Evolutionary conservation across 768 basidiomycete species (phyloP), one percentile per base, ranked within the genome.

Genomic region (Scleroderma bovista): DNA sequence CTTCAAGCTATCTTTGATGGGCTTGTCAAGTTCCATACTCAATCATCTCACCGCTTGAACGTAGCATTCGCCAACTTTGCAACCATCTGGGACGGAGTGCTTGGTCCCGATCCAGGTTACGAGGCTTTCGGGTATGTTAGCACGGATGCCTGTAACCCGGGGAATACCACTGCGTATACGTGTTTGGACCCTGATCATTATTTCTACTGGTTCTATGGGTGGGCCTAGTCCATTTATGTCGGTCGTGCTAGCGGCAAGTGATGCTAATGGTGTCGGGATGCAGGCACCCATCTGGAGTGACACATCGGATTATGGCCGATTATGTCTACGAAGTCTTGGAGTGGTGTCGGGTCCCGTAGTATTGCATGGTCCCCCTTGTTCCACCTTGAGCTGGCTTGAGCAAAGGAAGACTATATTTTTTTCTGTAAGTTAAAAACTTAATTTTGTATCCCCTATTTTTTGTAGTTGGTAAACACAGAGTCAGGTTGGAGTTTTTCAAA

Each of bases 181-280:
- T 77, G 75, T 48, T 26, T 48, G 41, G 74, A 77, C 46, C 72
- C 74, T 3, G 74, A 75, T 31, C 76, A 75, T 55, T 69, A 70
- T 43, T 81, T 79, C 51, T 78, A 79, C 55, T 80, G 77, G 74
- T 74, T 79, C 20, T 61, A 64, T 34, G 71, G 73, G 78, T 79
- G 50, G 43, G 74, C 61, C 24, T 2, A 3, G 2, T 22, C 2
- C 24, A 3, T 31, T 26, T 24, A 5, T 29, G 26, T 9, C 26
- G 1, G 39, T 16, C 10, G 15, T 29, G 26, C 22, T 41, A 44
- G 1, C 10, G 26, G 19, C n/a, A 9, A 37, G 16, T n/a, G 16
- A n/a, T 23, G 17, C 47, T 57, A 22, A 47, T 46, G 7, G 2
- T 12, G 46, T 15, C 19, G 6, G 3, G 23, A 40, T 7, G 22